Evolutionary conservation across 495 filamentous ascomycete species (phyloP).

Genomic region (Polyplosphaeria fusca): DNA sequence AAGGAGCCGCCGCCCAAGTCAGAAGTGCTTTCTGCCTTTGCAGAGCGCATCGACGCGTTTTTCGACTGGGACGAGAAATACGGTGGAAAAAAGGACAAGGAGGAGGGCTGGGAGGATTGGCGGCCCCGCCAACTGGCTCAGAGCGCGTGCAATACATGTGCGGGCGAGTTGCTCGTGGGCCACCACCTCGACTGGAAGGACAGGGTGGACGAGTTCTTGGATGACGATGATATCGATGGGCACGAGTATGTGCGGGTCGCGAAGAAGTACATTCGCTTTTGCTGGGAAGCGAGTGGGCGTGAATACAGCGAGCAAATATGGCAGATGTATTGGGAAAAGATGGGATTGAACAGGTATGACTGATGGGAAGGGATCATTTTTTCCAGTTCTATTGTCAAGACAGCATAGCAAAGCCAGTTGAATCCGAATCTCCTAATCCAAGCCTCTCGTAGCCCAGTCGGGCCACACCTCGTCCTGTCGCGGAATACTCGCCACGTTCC

Average conservation of each 20-base stretch:
- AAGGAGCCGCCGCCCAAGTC: not conserved
- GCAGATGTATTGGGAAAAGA: not conserved
- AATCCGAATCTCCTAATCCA: constrained; percentile 8
- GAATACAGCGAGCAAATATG: not conserved
- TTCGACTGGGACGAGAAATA: not conserved
- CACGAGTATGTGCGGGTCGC: not conserved
- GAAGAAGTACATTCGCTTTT: not conserved
- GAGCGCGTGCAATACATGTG: not conserved
- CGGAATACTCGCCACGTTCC: constrained; percentile 19
- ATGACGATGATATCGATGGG: not conserved
- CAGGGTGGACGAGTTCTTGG: not conserved
- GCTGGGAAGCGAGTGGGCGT: not conserved
- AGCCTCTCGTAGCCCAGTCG: constrained; percentile 1
- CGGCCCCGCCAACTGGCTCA: not conserved
- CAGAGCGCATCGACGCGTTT: not conserved
- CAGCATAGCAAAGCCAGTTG: no score
- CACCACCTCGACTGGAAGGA: not conserved
- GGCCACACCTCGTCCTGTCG: constrained; percentile 19
- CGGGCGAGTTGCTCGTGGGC: not conserved
- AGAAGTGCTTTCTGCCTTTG: not conserved
- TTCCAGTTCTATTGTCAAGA: no score
- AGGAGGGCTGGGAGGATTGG: not conserved
- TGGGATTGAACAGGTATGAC: no score
- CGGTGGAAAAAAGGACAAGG: not conserved
- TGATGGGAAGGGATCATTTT: no score